Evolutionary conservation across 2,329 filamentous ascomycete species (phyloP).

Genomic region (Fusarium austroafricanum): DNA sequence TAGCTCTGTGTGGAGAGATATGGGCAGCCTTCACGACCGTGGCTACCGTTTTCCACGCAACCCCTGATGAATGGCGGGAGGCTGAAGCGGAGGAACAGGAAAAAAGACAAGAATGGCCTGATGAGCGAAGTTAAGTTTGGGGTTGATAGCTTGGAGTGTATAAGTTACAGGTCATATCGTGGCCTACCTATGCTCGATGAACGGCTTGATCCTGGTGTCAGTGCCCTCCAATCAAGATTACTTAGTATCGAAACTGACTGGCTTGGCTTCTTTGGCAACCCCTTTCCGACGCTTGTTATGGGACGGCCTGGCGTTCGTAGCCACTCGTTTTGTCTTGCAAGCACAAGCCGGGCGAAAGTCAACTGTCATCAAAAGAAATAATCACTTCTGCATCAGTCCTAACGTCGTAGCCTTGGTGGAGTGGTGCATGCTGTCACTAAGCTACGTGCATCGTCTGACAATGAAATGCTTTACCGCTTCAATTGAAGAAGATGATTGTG

Average conservation of each 20-base stretch:
- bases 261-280: background rate
- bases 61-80: conserved; percentile 34
- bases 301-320: background rate
- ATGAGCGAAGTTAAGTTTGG: conserved; percentile 1
- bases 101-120: conserved; percentile 15
- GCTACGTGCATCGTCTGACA: background rate
- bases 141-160: background rate
- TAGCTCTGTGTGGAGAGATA: conserved; percentile 27
- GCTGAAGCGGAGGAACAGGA: conserved; percentile 30
- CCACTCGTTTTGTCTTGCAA: background rate
- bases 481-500: background rate
- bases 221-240: background rate
- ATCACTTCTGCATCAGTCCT: background rate
- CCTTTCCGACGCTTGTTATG: background rate
- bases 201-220: background rate
- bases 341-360: background rate
- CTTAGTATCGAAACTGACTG: background rate
- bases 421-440: background rate
- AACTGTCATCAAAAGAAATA: background rate
- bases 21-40: conserved; percentile 30
- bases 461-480: background rate
- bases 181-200: background rate
- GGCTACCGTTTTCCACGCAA: conserved; percentile 28
- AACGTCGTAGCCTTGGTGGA: background rate
- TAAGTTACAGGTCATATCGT: background rate